These are phyloP conservation scores for Blastocladiella britannica DNA, from an alignment of 192 early-diverging fungal genomes.

Conservation along the genomic window DNA sequence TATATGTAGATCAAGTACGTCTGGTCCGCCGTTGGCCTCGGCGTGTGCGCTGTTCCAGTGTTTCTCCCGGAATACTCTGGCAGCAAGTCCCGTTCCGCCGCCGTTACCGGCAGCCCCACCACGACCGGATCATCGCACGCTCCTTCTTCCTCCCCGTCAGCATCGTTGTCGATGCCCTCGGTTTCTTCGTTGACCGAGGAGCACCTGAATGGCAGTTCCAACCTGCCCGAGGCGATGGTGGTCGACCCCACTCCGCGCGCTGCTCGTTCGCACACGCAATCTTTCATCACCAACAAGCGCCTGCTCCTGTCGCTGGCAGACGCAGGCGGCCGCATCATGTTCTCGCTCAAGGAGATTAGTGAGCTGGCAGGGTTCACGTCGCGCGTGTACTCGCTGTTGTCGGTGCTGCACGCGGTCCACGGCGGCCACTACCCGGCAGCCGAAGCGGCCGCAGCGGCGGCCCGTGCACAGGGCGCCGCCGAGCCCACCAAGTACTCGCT, in stretches of 20 bases:
- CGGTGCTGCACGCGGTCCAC: slow-evolving; percentile 59
- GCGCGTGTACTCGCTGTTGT: slow-evolving; percentile 66
- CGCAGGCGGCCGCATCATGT: slow-evolving; percentile 91
- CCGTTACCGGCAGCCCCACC: too few species aligned
- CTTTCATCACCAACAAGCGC: slow-evolving; percentile 81
- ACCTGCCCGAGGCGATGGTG: background rate
- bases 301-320: slow-evolving; percentile 74
- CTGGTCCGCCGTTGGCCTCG: slow-evolving; percentile 78
- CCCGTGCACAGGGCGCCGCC: slow-evolving; percentile 1
- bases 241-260: background rate
- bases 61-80: slow-evolving; percentile 31
- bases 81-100: background rate
- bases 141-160: too few species aligned
- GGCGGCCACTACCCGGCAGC: slow-evolving; percentile 25
- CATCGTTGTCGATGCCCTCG: too few species aligned
- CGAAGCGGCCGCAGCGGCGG: slow-evolving; percentile 3
- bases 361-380: slow-evolving; percentile 77
- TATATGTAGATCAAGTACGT: slow-evolving; percentile 93
- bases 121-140: too few species aligned
- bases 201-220: background rate
- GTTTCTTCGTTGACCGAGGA: too few species aligned
- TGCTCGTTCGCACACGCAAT: slow-evolving; percentile 42
- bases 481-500: background rate
- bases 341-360: slow-evolving; percentile 78
- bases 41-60: slow-evolving; percentile 66